These are phyloP conservation scores for Eucalyptus erythrocorys DNA, from an alignment of 345 rosid genomes.

Conservation along the genomic window DNA sequence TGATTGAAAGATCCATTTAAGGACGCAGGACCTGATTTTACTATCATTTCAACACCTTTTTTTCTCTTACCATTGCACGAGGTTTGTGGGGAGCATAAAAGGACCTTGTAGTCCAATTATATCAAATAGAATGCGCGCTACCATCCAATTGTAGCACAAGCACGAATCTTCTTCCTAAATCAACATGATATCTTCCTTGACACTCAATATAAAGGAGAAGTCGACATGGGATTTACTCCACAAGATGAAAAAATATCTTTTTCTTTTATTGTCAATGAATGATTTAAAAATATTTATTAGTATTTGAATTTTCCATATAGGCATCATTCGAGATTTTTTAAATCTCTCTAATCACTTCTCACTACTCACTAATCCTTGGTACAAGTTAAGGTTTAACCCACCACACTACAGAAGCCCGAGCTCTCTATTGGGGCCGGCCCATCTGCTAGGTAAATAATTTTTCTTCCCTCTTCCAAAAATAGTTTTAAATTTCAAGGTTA, in stretches of 20 bases:
- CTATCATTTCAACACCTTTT: not conserved
- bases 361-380: too few species aligned
- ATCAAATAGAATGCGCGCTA: rapidly evolving
- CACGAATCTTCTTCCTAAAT: not conserved
- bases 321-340: rapidly evolving
- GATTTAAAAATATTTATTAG: rapidly evolving
- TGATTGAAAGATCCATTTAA: not conserved
- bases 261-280: too few species aligned
- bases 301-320: not conserved
- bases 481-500: too few species aligned
- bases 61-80: not conserved
- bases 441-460: too few species aligned
- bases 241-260: too few species aligned
- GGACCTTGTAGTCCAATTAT: not conserved
- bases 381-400: too few species aligned
- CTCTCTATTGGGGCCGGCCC: too few species aligned
- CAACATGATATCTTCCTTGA: rapidly evolving
- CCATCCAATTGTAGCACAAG: not conserved
- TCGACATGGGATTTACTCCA: rapidly evolving
- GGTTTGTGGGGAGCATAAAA: not conserved
- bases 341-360: not conserved
- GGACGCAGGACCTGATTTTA: rapidly evolving
- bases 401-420: too few species aligned
- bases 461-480: rapidly evolving
- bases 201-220: rapidly evolving